Base-by-base conservation (phyloP, 352 stramenopile genomes). In the Hyaloperonospora arabidopsidis region DNA sequence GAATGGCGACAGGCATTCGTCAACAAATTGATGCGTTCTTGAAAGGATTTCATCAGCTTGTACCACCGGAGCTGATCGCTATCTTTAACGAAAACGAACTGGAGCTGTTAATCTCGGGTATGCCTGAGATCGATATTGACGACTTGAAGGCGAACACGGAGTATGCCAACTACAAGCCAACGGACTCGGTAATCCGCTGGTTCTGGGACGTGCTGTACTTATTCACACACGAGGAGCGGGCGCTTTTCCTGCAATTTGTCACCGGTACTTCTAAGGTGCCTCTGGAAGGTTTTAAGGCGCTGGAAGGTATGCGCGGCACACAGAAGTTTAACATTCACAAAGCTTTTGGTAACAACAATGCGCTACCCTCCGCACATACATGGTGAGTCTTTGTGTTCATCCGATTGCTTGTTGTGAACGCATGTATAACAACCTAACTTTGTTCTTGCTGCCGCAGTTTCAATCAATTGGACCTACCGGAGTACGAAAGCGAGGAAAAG, bases 291-390 rank as follows among this genome's bases (percentile, higher is more conserved):
- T 99, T 99, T 69, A 93, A 95, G 61, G 89, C 96, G 21, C 79
- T 99, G 0, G 95, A 98, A 65, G 97, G 97, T 50, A 99, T 99
- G 96, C 88, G 96, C 21, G 97, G 97, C 22, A 95, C 96, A 34
- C 94, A 98, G 68, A 98, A 98, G 67, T 99, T 99, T 70, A 98
- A 96, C 65, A 98, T 99, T 63, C 95, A 98, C 79, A 98, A 98
- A 72, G 89, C 91, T 4, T 97, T 96, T 63, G 95, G 89, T 39
- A 88, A 92, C 63, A 78, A 71, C 54, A 90, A 79, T 22, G 76
- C 82, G 23, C 60, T 97, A 41, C 88, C 88, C 12, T 92, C 84
- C 14, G 95, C 97, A 14, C 97, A 99, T 76, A 99, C 97, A 29
- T 99, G 97, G 84, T 93, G 68, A 59, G 78, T 76, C 1, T 11